Base-by-base conservation (phyloP, 768 basidiomycete genomes). In the Lentinula raphanica region DNA sequence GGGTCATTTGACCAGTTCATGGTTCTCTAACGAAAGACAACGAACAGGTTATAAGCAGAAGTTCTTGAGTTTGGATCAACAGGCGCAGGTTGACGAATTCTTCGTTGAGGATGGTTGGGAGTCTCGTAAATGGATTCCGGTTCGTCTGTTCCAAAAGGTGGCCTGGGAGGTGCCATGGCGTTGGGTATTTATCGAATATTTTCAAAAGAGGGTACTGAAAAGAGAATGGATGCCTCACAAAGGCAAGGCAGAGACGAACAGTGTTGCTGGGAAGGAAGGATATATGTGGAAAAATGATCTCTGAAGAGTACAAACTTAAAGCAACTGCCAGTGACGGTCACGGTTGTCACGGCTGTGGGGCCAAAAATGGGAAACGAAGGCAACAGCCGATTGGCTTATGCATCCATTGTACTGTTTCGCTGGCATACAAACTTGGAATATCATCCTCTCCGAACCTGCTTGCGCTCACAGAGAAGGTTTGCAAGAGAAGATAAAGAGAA, bases 41-140 rank as follows among this genome's bases (percentile, higher is more conserved):
- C 87, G 36, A 72, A 92, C 90, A 88, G 76, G 68, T 83, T 82
- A 69, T 87, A 85, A 56, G 82, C 83, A 35, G 86, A 86, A 27
- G 80, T 73, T 59, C 85, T 74, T 57, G 74, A 76, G 68, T 84
- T 84, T 13, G 80, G 79, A 62, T 84, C 75, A 29, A 76, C 73
- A 54, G 76, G 73, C 60, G 79, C 71, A 45, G 72, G 74, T 68
- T 74, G 72, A 68, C 79, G 74, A 62, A 76, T 61, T 64, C 79
- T 71, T 66, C 71, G 72, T 63, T 73, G 73, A 0, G 74, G 74
- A 23, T 72, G 72, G 50, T 71, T 72, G 31, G 75, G 71, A 15
- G 78, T 69, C 60, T 82, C 76, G 67, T 83, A 88, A 62, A 79
- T 72, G 23, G 80, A 78, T 68, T 87, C 84, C 5, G 83, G 82